Evolutionary conservation across 2,329 filamentous ascomycete genomes (phyloP), one percentile per base, ranked within the genome.

Genomic region (Sporothrix dimorphospora): DNA sequence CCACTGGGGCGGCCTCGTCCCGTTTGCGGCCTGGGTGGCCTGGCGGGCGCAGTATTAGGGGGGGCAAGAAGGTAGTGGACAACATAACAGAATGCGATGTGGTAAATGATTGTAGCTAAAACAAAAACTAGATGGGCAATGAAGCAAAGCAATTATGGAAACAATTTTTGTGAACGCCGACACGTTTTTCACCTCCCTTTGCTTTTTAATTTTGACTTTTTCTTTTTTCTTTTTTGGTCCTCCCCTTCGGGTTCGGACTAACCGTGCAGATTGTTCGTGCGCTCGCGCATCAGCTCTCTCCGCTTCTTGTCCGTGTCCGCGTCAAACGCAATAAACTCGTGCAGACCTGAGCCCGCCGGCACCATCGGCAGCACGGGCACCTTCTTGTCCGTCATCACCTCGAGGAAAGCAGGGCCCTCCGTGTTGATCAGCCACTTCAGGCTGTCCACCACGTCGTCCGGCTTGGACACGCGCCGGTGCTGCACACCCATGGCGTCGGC

Each of bases 331-430:
- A 98, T 86, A 83, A 98, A 98, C 82, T 98, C 96, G 80, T 98
- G 94, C 78, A 99, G 86, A 73, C 87, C 95, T 74, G 88, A 91
- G 49, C 96, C 96, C 51, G 89, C 91, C 3, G 95, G 95, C 63
- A 99, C 96, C 96, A 98, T 98, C 49, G 96, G 96, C 78, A 98
- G 84, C n/a, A 99, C 95, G 63, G 95, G 95, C 34, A 96, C 91
- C 88, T 96, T 92, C 84, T 91, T 91, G 81, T 98, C 96, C 4
- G 93, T 96, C 69, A 97, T 87, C 70, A 99, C 92, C 84, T 98
- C 95, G 73, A 99, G 86, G 75, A 98, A 87, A 53, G 94, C 94
- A 24, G 96, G 96, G n/a, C 95, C 96, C 40, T 98, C 92, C 6
- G 89, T 90, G 78, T 94, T 88, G 77, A 98, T 92, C 80, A 98